These are phyloP conservation scores for Pichia membranifaciens DNA, from an alignment of 805 yeast species.

Conservation along the genomic window DNA sequence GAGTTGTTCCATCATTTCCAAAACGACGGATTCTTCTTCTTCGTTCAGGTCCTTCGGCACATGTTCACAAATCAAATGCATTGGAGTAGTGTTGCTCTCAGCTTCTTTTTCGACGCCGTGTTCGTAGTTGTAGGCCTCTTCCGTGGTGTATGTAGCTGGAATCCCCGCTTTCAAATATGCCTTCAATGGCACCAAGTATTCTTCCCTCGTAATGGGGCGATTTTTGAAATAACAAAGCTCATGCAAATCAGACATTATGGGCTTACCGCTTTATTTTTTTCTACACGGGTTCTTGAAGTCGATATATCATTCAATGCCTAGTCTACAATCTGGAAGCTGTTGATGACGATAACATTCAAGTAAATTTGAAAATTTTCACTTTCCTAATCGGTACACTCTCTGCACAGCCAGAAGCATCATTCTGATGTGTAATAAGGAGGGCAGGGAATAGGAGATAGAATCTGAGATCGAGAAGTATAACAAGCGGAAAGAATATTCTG, in stretches of 20 bases:
- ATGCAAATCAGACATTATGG: constrained; percentile 63
- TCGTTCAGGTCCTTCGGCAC: constrained; percentile 35
- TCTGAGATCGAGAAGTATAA: no score
- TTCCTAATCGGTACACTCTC: no score
- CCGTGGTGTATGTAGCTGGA: constrained; percentile 78
- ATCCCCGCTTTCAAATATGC: constrained; percentile 54
- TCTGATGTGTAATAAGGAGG: no score
- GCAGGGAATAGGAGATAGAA: no score
- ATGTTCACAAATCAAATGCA: constrained; percentile 61
- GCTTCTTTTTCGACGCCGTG: constrained; percentile 34
- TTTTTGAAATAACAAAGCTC: constrained; percentile 47
- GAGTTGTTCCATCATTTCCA: constrained; percentile 54
- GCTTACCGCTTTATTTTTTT: neutral
- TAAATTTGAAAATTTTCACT: no score
- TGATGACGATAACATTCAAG: no score
- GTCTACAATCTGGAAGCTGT: no score
- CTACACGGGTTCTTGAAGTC: no score
- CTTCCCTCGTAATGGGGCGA: constrained; percentile 45
- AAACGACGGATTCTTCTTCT: constrained; percentile 41
- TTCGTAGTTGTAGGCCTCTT: constrained; percentile 61
- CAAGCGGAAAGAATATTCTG: no score
- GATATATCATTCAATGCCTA: no score
- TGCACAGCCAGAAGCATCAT: no score
- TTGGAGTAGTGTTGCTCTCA: constrained; percentile 64
- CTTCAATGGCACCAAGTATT: constrained; percentile 40